Percentiles rank a stretch among this genome's conserved stretches.
These are phyloP conservation scores for Sporothrix variecibatus DNA, from an alignment of 2,329 filamentous ascomycete species.

Conservation along the genomic window DNA sequence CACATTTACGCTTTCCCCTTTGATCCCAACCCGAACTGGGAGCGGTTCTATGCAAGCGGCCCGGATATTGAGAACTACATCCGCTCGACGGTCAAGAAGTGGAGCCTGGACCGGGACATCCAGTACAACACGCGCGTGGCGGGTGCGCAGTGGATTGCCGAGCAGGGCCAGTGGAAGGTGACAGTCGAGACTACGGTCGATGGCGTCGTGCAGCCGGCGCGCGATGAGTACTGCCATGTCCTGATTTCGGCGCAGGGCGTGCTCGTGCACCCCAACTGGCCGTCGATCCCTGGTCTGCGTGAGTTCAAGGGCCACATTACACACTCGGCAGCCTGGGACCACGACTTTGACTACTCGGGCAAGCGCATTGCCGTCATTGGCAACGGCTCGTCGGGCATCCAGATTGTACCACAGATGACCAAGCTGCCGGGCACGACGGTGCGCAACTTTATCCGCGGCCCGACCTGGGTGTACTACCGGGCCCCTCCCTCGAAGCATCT, in stretches of 20 bases:
- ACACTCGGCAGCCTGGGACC: conserved; percentile 36
- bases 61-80: conserved; percentile 23
- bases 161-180: conserved; percentile 18
- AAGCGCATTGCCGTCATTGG: conserved; percentile 43
- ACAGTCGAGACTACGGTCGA: neutral
- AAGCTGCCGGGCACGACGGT: conserved; percentile 16
- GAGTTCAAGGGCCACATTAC: conserved; percentile 36
- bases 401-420: conserved; percentile 28
- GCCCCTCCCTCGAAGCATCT: conserved; percentile 17
- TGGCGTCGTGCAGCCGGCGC: neutral
- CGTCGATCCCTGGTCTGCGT: conserved; percentile 29
- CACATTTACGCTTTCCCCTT: conserved; percentile 28
- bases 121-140: conserved; percentile 21
- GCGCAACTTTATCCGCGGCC: conserved; percentile 13
- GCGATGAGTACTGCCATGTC: conserved; percentile 19
- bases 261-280: conserved; percentile 23
- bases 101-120: conserved; percentile 14
- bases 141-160: conserved; percentile 4
- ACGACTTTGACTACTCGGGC: conserved; percentile 32
- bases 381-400: conserved; percentile 41
- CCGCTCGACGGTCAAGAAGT: conserved; percentile 19
- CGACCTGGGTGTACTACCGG: conserved; percentile 20
- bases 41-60: conserved; percentile 19
- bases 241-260: conserved; percentile 17
- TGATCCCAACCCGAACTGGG: conserved; percentile 25